phyloP scores from a whole-genome alignment of 345 rosid species.

The Lenwebbia sp. region DNA sequence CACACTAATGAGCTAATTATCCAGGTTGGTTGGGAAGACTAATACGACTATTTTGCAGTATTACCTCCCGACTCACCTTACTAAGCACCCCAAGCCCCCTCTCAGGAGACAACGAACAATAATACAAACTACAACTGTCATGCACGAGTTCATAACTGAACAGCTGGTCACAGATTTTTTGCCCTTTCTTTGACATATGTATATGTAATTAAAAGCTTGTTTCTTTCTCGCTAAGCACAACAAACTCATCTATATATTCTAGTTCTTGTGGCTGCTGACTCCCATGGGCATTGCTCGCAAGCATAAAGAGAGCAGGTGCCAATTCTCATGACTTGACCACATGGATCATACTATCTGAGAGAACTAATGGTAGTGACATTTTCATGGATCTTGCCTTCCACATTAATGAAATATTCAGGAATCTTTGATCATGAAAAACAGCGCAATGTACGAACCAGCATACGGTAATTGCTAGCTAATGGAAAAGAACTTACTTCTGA shows the following conservation, averaged over 20 bases:
- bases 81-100: background rate
- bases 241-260: background rate
- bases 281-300: background rate
- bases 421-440: background rate
- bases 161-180: background rate
- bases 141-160: background rate
- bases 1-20: background rate
- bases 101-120: background rate
- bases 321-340: background rate
- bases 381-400: background rate
- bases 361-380: background rate
- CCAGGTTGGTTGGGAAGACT: background rate
- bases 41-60: background rate
- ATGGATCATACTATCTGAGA: background rate
- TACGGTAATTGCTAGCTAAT: background rate
- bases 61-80: background rate
- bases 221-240: background rate
- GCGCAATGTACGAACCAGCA: background rate
- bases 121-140: background rate
- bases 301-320: background rate
- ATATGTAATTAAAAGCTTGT: background rate
- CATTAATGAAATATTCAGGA: background rate
- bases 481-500: conserved; percentile 47
- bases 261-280: background rate
- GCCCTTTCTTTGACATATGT: background rate